Conservation (phyloP, 306 rosid genomes). For the Carpinus viminea region DNA sequence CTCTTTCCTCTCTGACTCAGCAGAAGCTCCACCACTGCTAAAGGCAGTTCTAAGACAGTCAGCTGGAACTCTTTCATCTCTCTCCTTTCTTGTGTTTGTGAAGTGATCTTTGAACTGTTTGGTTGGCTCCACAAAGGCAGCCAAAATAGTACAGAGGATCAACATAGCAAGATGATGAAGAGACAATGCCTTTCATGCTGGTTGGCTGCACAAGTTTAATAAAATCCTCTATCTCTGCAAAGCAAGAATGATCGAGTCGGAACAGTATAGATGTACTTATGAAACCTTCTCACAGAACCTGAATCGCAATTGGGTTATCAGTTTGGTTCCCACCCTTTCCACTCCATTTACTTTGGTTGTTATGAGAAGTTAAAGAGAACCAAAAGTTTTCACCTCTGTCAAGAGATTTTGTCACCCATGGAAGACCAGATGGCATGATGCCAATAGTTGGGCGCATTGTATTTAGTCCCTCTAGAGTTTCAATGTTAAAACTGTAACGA, state of each 20-base stretch:
- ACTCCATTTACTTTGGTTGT: constrained; percentile 32
- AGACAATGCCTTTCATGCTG: constrained; percentile 61
- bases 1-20: constrained; percentile 24
- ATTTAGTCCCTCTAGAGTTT: constrained; percentile 62
- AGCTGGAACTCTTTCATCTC: constrained; percentile 24
- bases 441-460: constrained; percentile 61
- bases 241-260: constrained; percentile 71
- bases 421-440: constrained; percentile 77
- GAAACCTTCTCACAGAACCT: constrained; percentile 35
- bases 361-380: constrained; percentile 46
- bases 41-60: constrained; percentile 13
- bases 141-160: constrained; percentile 69
- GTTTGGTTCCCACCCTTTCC: constrained; percentile 26
- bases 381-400: constrained; percentile 31
- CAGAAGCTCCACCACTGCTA: constrained; percentile 12
- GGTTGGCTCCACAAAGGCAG: constrained; percentile 48
- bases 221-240: constrained; percentile 53
- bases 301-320: constrained; percentile 29
- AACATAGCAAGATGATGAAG: constrained; percentile 58
- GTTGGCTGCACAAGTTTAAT: constrained; percentile 62
- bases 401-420: constrained; percentile 53
- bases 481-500: constrained; percentile 66
- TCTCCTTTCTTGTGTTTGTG: constrained; percentile 30
- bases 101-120: constrained; percentile 24
- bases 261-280: constrained; percentile 54